Evolutionary conservation across 495 filamentous ascomycete genomes (phyloP).

Genomic region (Daldinia childiae): DNA sequence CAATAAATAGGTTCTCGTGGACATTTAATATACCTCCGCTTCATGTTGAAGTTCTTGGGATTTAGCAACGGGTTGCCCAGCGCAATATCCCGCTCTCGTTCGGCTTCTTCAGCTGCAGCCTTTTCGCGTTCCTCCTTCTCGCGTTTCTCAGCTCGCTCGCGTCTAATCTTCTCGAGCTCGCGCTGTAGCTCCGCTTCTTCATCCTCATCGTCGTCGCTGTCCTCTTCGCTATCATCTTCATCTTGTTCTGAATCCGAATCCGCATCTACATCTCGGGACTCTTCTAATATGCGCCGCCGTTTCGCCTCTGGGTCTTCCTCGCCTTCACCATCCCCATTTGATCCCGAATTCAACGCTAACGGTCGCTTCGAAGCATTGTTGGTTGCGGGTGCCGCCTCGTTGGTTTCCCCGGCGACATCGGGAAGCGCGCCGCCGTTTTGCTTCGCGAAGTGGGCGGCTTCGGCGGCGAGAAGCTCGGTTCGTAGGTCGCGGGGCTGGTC

Average conservation of each 20-base stretch:
- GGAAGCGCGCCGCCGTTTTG: slow-evolving; percentile 67
- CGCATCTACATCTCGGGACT: slow-evolving; percentile 88
- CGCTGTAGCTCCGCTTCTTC: slow-evolving; percentile 90
- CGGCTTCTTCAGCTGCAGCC: slow-evolving; percentile 78
- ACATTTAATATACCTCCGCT: slow-evolving; percentile 60
- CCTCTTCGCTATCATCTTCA: slow-evolving; percentile 77
- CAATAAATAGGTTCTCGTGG: background rate
- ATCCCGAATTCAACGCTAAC: slow-evolving; percentile 57
- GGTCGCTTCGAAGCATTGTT: slow-evolving; percentile 69
- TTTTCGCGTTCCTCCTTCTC: slow-evolving; percentile 86
- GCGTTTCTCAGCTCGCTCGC: slow-evolving; percentile 83
- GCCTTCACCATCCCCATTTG: slow-evolving; percentile 52
- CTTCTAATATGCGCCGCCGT: slow-evolving; percentile 85
- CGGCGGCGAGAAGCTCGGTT: slow-evolving; percentile 88
- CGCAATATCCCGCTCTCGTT: slow-evolving; percentile 87
- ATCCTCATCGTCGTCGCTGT: slow-evolving; percentile 82
- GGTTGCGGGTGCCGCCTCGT: slow-evolving; percentile 51
- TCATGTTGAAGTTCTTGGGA: slow-evolving; percentile 75
- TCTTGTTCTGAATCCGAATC: slow-evolving; percentile 75
- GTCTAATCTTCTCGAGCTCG: slow-evolving; percentile 94
- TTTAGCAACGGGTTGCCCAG: slow-evolving; percentile 93
- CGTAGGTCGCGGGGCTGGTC: slow-evolving; percentile 85
- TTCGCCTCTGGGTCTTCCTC: slow-evolving; percentile 85
- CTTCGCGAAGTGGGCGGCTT: slow-evolving; percentile 88
- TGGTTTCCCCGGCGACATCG: slow-evolving; percentile 40